Conservation (phyloP, 495 filamentous ascomycete species). For the Alectoria sarmentosa region DNA sequence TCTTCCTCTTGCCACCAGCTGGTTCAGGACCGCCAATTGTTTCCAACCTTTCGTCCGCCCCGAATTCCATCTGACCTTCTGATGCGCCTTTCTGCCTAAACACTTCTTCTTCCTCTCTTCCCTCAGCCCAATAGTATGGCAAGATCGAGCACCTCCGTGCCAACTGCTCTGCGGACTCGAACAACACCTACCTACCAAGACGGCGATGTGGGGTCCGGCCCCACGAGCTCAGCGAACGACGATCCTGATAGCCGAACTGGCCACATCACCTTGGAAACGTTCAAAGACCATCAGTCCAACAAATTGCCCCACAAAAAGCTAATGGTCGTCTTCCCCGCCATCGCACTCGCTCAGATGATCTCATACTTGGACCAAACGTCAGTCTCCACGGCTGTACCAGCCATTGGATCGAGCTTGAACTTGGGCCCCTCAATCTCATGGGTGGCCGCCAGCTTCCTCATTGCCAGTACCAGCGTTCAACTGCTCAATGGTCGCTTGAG, state of each 20-base stretch:
- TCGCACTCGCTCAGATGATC: slow-evolving; percentile 29
- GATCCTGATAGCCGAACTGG: too few relatives aligned
- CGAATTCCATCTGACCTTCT: too few relatives aligned
- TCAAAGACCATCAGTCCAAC: slow-evolving; percentile 17
- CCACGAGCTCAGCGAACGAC: background rate
- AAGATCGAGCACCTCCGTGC: background rate
- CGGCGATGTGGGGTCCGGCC: background rate
- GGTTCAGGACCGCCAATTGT: too few relatives aligned
- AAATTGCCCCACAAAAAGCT: slow-evolving; percentile 23
- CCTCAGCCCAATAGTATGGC: background rate
- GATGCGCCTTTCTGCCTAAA: background rate
- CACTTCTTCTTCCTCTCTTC: background rate
- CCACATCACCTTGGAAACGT: slow-evolving; percentile 3
- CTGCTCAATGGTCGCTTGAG: slow-evolving; percentile 32
- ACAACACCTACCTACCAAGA: background rate
- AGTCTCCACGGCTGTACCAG: slow-evolving; percentile 31
- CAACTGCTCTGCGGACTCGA: background rate
- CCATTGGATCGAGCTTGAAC: slow-evolving; percentile 30
- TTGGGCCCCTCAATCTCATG: slow-evolving; percentile 30
- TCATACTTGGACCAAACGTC: slow-evolving; percentile 32
- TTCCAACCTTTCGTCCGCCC: too few relatives aligned
- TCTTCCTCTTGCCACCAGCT: too few relatives aligned
- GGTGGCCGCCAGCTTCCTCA: slow-evolving; percentile 30
- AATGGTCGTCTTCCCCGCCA: slow-evolving; percentile 27
- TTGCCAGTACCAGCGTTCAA: slow-evolving; percentile 31